Evolutionary conservation across 2,329 filamentous ascomycete species (phyloP), one percentile per base, ranked within the genome.

Genomic region (Diaporthe caulivora): DNA sequence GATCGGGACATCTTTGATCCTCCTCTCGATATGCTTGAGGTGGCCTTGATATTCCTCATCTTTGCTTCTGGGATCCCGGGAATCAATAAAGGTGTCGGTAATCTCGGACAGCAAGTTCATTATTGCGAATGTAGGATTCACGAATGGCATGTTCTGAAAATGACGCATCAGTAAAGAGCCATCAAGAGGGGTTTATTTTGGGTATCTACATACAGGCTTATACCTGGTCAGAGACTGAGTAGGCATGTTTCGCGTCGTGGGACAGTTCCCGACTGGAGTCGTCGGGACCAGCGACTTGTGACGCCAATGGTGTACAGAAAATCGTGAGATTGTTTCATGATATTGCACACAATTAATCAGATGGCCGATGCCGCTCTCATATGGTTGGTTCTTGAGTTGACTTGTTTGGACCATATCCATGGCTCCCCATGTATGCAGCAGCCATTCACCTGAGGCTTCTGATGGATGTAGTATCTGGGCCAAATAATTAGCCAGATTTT

Each of bases 51-150:
- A 67, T 15, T 67, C 62, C 3, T 0, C 31, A 8, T 40, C 31
- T 1, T 9, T 18, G 21, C 44, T 67, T 37, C 15, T 53, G 7
- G 62, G 62, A 17, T 67, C 47, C 3, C 62, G 62, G 37, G 62
- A 47, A 21, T 67, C 47, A 18, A 67, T 40, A 15, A 53, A 13
- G 17, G 62, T 67, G 10, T 67, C 62, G n/a, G 11, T 67, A 9
- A 67, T 53, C 15, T 67, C 62, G 13, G 62, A 53, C 3, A 53
- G 62, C 1, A 67, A 17, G 47, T 53, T 53, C 31, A 67, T 4
- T 67, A 67, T 67, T 2, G 62, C 62, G 21, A 53, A 53, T 3
- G 62, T 40, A 21, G 62, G 62, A 37, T 67, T 67, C 17, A 67
- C 62, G 11, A 47, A 53, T 37, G 31, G 62, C 47, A 67, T 40